Conservation (phyloP, 2,329 filamentous ascomycete species). For the Aspergillus fumigatiaffinis region DNA sequence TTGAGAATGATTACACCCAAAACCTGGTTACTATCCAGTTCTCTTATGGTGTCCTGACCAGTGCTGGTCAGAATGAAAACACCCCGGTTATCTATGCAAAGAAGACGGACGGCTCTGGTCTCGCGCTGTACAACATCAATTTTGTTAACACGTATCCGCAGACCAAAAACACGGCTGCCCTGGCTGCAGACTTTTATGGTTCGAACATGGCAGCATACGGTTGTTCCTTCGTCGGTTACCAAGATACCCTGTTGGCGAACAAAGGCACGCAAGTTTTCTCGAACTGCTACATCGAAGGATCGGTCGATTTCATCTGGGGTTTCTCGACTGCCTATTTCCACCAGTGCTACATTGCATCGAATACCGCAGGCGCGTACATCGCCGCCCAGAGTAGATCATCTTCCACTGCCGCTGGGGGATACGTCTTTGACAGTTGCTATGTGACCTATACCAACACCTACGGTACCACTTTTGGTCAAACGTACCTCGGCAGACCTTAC, state of each 20-base stretch:
- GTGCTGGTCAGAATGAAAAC: conserved; percentile 38
- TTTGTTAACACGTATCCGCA: conserved; percentile 30
- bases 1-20: conserved; percentile 34
- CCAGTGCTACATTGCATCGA: conserved; percentile 34
- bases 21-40: conserved; percentile 38
- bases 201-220: conserved; percentile 31
- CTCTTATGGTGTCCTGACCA: conserved; percentile 39
- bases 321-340: conserved; percentile 34
- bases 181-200: conserved; percentile 30
- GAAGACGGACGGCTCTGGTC: conserved; percentile 29
- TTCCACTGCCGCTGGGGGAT: background rate
- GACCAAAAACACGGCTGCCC: conserved; percentile 31
- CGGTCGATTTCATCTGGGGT: conserved; percentile 17
- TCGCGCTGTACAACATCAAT: conserved; percentile 30
- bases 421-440: background rate
- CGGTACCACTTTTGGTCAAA: conserved; percentile 15
- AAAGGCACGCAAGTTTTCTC: conserved; percentile 26
- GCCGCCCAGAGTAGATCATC: background rate
- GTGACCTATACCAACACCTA: background rate
- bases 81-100: conserved; percentile 46
- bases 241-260: conserved; percentile 28
- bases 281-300: conserved; percentile 28
- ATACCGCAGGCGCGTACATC: background rate
- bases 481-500: conserved; percentile 22
- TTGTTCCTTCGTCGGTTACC: conserved; percentile 27